Conservation (phyloP, 164 flowering plant genomes). For the Vitis rotundifolia region DNA sequence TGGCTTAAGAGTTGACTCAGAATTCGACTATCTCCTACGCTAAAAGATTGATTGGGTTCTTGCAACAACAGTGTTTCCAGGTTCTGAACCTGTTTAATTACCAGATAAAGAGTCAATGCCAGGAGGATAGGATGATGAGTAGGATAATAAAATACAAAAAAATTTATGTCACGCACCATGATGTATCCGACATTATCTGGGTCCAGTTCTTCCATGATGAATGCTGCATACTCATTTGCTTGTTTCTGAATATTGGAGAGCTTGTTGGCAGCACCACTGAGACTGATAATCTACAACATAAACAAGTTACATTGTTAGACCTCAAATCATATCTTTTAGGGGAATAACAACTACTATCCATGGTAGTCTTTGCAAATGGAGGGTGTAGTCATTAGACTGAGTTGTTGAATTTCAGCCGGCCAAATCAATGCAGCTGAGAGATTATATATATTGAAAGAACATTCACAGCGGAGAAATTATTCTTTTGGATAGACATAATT, state of each 20-base stretch:
- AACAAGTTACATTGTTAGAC: not conserved
- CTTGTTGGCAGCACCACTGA: constrained; percentile 61
- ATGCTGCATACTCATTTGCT: constrained; percentile 58
- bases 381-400: not conserved
- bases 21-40: not conserved
- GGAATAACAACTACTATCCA: too few species aligned
- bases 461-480: not conserved
- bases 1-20: constrained; percentile 3
- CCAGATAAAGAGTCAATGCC: too few species aligned
- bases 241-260: constrained; percentile 46
- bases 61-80: not conserved
- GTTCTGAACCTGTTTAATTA: not conserved
- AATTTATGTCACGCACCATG: constrained; percentile 28
- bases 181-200: constrained; percentile 47
- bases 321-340: too few species aligned
- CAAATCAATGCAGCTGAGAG: too few species aligned
- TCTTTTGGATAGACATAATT: not conserved
- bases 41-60: not conserved
- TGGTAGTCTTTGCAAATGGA: not conserved
- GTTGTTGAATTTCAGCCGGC: not conserved
- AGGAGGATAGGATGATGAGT: too few species aligned
- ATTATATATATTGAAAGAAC: not conserved
- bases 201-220: constrained; percentile 69
- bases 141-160: not conserved
- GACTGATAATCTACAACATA: constrained; percentile 34